Conservation (phyloP, 2,329 filamentous ascomycete species). For the Hortaea werneckii region DNA sequence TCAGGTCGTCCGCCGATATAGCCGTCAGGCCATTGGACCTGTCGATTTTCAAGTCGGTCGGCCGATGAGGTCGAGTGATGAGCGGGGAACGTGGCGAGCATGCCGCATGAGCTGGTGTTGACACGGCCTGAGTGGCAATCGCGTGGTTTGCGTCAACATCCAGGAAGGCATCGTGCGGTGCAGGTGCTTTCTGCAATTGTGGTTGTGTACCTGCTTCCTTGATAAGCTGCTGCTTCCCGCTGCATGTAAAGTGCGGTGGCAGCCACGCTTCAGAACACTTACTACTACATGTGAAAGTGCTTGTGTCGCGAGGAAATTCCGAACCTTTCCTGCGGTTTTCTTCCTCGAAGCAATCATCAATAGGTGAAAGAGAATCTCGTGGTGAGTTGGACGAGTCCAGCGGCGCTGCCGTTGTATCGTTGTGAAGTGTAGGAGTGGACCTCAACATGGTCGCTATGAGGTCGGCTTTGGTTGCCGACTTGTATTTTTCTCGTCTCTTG, state of each 20-base stretch:
- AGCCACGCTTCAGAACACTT: neutral
- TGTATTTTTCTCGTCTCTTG: neutral
- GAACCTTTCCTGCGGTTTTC: neutral
- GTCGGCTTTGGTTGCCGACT: neutral
- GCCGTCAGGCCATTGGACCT: slow-evolving; percentile 18
- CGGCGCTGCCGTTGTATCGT: neutral
- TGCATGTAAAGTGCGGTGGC: neutral
- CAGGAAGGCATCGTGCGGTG: neutral
- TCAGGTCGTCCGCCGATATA: slow-evolving; percentile 13
- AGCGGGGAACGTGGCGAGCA: slow-evolving; percentile 15
- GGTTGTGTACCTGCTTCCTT: neutral
- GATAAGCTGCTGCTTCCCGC: slow-evolving; percentile 5
- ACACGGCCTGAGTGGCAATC: neutral
- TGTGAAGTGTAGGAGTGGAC: neutral
- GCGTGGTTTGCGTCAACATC: slow-evolving; percentile 1
- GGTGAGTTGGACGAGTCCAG: neutral
- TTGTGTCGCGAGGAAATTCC: neutral
- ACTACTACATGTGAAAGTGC: neutral
- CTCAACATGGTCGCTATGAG: neutral
- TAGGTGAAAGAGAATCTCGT: slow-evolving; percentile 10
- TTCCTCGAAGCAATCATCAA: neutral
- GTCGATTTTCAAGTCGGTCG: slow-evolving; percentile 13
- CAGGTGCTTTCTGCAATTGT: slow-evolving; percentile 1
- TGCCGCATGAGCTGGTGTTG: slow-evolving; percentile 6
- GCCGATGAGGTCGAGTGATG: slow-evolving; percentile 11